These are phyloP conservation scores for Tricholoma bakamatsutake DNA, from an alignment of 768 basidiomycete genomes.

Conservation along the genomic window DNA sequence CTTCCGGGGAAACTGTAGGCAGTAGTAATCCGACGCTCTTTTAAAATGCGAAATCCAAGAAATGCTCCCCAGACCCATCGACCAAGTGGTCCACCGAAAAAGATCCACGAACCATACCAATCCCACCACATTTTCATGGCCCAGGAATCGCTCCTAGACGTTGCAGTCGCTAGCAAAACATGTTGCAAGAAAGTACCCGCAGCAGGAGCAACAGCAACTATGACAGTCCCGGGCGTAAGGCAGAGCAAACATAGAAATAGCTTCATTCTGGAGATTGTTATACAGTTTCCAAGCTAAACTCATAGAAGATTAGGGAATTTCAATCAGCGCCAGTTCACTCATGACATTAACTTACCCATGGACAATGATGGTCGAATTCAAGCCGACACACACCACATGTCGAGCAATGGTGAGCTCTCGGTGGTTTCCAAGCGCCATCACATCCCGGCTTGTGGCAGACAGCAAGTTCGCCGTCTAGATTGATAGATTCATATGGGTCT, in stretches of 20 bases:
- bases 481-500: slow-evolving; percentile 36
- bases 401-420: slow-evolving; percentile 40
- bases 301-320: background rate
- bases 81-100: slow-evolving; percentile 37
- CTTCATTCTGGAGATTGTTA: slow-evolving; percentile 32
- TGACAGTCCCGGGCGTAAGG: slow-evolving; percentile 25
- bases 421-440: slow-evolving; percentile 36
- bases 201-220: slow-evolving; percentile 25
- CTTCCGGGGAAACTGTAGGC: slow-evolving; percentile 16
- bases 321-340: background rate
- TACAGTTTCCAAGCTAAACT: slow-evolving; percentile 35
- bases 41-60: slow-evolving; percentile 29
- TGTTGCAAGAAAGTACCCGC: slow-evolving; percentile 20
- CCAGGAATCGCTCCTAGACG: slow-evolving; percentile 26
- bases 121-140: slow-evolving; percentile 33
- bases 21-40: slow-evolving; percentile 9
- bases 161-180: slow-evolving; percentile 20
- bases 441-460: slow-evolving; percentile 30
- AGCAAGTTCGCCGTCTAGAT: slow-evolving; percentile 25
- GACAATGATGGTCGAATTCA: slow-evolving; percentile 42
- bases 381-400: slow-evolving; percentile 38
- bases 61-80: slow-evolving; percentile 33
- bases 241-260: slow-evolving; percentile 28
- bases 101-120: slow-evolving; percentile 38
- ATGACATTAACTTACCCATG: slow-evolving; percentile 30